Base-by-base conservation (phyloP, 176 grass and related monocot species). In the Raddia guianensis region DNA sequence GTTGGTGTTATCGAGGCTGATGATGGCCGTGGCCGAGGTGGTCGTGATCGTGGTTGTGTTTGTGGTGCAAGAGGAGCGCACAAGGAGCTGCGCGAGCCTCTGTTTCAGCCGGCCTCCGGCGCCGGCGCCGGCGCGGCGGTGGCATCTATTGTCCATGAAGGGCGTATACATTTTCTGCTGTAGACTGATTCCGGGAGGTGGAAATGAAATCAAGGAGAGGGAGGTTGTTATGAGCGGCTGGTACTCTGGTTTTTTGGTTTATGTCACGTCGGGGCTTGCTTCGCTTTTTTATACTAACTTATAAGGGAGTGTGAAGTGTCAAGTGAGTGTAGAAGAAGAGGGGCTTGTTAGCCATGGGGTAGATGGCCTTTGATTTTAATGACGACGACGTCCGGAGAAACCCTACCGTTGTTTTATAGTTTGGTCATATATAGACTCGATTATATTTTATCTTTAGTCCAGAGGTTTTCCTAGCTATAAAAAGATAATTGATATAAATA, bases 1-100 rank as follows among this genome's bases (percentile, higher is more conserved):
- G 16, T 9, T 51, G 68, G 49, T 57, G 63, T 67, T 91, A 59
- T 83, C 74, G 76, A 84, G 62, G 76, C 63, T 62, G 34, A 89
- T 62, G 59, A 94, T 90, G 49, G 81, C 63, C 54, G 73, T 42
- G 53, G 48, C 48, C 46, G 81, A n/a, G 65, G 43, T 60, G 72
- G 54, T 71, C 14, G 70, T 73, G 77, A 66, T 49, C 49, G 64
- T 77, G 43, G 70, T 57, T 20, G 85, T 66, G 56, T 77, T 82
- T 47, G 75, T 71, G 77, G 78, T 66, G 88, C 95, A 97, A 43
- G 90, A 83, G 9, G 90, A 92, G 49, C 87, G 90, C 83, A 80
- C 79, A 27, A 97, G 83, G 80, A 94, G 90, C 68, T 83, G 87
- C 11, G 90, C 84, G 3, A 97, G 68, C 13, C 86, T 90, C 67